Evolutionary conservation across 2,329 filamentous ascomycete species (phyloP), one percentile per base, ranked within the genome.

Genomic region (Pseudocercospora pini-densiflorae): DNA sequence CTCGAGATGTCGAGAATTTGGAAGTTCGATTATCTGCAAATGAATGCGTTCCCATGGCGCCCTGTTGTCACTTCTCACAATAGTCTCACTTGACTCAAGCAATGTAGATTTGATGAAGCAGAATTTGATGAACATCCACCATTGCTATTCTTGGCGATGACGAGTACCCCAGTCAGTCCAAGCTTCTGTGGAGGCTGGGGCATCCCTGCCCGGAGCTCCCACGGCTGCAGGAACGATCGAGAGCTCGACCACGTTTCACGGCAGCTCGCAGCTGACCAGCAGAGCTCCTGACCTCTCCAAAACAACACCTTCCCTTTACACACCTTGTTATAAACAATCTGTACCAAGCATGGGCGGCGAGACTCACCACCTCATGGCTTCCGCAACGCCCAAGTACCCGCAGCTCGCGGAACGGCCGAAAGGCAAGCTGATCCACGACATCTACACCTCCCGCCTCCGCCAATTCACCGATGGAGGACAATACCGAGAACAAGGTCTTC

Each of bases 381-480:
- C 74, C n/a, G 55, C 74, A 10, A 69, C 73, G 68, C 76, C 80
- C 2, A 66, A 63, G 33, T 84, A 87, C 72, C 85, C 86, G 60
- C 81, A 82, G 72, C 78, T 85, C 58, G 81, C 83, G 40, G 74
- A 80, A 63, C 78, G 81, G 64, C 87, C 87, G 21, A 85, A 88
- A 66, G 93, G 92, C 70, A 91, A 95, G 80, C 88, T 91, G 69
- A 97, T 97, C 79, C 86, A 89, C 73, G 88, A 87, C 77, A 93
- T 97, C 79, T 96, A 97, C 82, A 90, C 89, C 75, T 89, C 93
- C 73, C 90, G 94, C 62, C 89, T 98, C 76, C 84, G 86, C 68
- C 90, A 92, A 75, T 97, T 97, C 81, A 93, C 92, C 67, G 87
- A 87, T 67, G 83, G 82, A 57, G 93, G 93, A 59, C 92, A 96